Percentiles rank a stretch among this genome's conserved stretches.
Conservation (phyloP, 2,329 filamentous ascomycete genomes). For the Talaromyces sp. region DNA sequence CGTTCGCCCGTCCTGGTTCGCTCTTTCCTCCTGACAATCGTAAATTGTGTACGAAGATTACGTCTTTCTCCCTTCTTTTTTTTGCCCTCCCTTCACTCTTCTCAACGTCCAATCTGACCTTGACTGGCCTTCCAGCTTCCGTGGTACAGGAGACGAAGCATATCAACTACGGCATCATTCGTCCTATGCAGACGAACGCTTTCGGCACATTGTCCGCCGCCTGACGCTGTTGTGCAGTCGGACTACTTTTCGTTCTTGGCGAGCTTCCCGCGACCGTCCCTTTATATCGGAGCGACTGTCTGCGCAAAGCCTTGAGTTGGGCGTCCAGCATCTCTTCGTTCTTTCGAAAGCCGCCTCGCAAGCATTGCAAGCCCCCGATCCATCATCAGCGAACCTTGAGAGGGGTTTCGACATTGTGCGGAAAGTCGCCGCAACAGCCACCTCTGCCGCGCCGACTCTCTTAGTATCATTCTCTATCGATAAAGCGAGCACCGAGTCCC, state of each 20-base stretch:
- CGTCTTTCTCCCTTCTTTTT: slow-evolving; percentile 8
- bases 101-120: not conserved
- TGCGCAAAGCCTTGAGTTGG: not conserved
- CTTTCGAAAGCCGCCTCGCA: not conserved
- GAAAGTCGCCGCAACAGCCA: not conserved
- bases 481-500: slow-evolving; percentile 5
- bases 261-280: not conserved
- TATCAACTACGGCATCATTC: not conserved
- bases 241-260: not conserved
- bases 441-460: not conserved
- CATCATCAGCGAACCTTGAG: not conserved
- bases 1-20: slow-evolving; percentile 5
- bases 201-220: not conserved
- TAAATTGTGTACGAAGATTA: too few species aligned
- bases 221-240: not conserved
- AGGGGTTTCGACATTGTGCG: not conserved
- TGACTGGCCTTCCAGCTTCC: not conserved
- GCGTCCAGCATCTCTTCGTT: not conserved
- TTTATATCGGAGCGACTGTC: not conserved
- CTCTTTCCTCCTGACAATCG: slow-evolving; percentile 1
- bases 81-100: slow-evolving; percentile 1
- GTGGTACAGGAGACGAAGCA: not conserved
- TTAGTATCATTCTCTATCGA: slow-evolving; percentile 4
- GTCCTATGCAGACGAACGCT: not conserved
- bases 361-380: not conserved